A percentile compares a stretch with the other conserved stretches of the same genome.
Conservation (phyloP, 768 basidiomycete genomes). For the Lepiota venenata region DNA sequence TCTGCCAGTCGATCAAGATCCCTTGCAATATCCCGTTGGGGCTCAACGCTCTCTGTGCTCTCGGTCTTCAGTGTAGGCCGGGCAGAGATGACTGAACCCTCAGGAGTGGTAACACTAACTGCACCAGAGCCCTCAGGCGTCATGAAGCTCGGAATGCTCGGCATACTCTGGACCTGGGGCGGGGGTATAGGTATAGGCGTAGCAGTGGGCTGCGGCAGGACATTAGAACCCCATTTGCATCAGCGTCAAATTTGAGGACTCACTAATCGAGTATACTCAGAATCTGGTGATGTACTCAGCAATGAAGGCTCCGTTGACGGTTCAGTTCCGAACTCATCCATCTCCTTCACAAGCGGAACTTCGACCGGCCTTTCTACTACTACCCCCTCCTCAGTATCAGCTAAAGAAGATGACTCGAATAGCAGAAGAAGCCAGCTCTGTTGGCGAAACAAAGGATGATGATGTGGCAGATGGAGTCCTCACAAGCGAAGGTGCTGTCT, state of each 20-base stretch:
- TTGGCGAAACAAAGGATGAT: constrained; percentile 39
- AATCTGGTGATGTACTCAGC: constrained; percentile 39
- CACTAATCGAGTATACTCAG: constrained; percentile 26
- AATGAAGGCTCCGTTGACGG: constrained; percentile 57
- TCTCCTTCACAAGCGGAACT: constrained; percentile 11
- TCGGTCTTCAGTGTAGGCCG: constrained; percentile 25
- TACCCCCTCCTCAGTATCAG: constrained; percentile 21
- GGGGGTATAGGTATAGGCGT: constrained; percentile 20
- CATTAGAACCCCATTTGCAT: constrained; percentile 3
- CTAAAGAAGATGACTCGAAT: constrained; percentile 24
- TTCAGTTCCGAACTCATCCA: constrained; percentile 20
- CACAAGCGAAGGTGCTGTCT: constrained; percentile 21
- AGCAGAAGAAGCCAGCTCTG: constrained; percentile 39
- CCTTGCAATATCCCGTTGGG: constrained; percentile 39
- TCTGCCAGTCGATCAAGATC: constrained; percentile 49
- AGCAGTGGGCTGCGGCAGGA: constrained; percentile 9
- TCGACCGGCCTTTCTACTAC: constrained; percentile 11
- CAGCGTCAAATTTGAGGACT: constrained; percentile 18
- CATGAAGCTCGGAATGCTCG: constrained; percentile 22
- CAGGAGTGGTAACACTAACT: constrained; percentile 37
- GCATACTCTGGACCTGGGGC: constrained; percentile 2
- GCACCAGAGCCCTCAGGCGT: constrained; percentile 39
- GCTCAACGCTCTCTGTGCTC: constrained; percentile 41
- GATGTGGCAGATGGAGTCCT: constrained; percentile 34
- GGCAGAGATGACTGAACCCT: constrained; percentile 16